Conservation (phyloP, 352 stramenopile genomes). For the Phytophthora aleatoria region DNA sequence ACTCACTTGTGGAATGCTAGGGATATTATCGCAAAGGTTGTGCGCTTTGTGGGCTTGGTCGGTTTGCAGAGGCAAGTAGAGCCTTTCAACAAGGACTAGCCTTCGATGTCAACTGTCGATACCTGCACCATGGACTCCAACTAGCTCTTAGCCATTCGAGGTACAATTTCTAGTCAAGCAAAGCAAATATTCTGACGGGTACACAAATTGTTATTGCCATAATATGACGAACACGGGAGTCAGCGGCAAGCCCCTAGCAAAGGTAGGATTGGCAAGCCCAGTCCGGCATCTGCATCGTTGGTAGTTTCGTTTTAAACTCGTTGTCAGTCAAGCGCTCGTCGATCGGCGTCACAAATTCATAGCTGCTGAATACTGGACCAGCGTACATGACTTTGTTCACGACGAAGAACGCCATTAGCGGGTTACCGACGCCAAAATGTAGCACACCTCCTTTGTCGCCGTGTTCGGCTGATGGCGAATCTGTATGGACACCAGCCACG, state of each 20-base stretch:
- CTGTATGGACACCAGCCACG: constrained; percentile 12
- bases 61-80: constrained; percentile 58
- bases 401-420: constrained; percentile 15
- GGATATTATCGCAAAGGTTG: constrained; percentile 75
- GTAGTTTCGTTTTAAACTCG: constrained; percentile 6
- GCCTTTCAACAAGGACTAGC: constrained; percentile 71
- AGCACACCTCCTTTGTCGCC: constrained; percentile 12
- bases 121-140: constrained; percentile 63
- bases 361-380: constrained; percentile 22
- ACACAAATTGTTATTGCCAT: too few species aligned
- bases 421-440: constrained; percentile 16
- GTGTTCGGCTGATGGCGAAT: constrained; percentile 1
- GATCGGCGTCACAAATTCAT: constrained; percentile 17
- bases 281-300: background rate
- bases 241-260: too few species aligned
- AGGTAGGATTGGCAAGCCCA: too few species aligned
- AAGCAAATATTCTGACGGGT: background rate
- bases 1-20: constrained; percentile 24
- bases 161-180: constrained; percentile 19
- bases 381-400: constrained; percentile 19
- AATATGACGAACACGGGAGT: too few species aligned
- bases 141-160: constrained; percentile 39
- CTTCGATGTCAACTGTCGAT: constrained; percentile 62
- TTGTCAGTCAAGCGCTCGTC: constrained; percentile 16
- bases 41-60: constrained; percentile 53